Evolutionary conservation across 805 yeast genomes (phyloP), one percentile per base, ranked within the genome.

Genomic region (Pachysolen tannophilus): DNA sequence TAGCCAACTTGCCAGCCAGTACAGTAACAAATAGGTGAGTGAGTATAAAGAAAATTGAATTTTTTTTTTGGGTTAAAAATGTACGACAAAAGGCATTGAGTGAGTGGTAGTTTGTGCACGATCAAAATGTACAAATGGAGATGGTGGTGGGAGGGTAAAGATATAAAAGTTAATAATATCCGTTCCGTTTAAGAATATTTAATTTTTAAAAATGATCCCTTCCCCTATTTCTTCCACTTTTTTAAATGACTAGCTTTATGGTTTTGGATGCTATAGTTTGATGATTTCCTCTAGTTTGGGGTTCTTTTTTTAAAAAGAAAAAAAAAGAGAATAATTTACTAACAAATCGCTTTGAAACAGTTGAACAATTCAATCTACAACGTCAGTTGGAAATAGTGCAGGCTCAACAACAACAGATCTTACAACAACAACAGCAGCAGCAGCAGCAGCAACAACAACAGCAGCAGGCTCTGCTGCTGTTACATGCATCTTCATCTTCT

Each of bases 321-420:
- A n/a, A n/a, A n/a, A n/a, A n/a, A n/a, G n/a, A n/a, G n/a, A n/a
- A n/a, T n/a, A n/a, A n/a, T n/a, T n/a, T n/a, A n/a, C n/a, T n/a
- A n/a, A n/a, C n/a, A n/a, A n/a, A n/a, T 28, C 23, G 10, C 24
- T 16, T 23, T 23, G 5, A 23, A 23, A 17, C 42, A 65, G 76
- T 85, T 49, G 97, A 90, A 59, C 94, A 83, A 53, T 75, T 82
- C 54, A 78, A 81, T 39, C 68, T 92, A 40, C 97, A 92, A 58
- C 87, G 90, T 48, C 97, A 90, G 55, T 69, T 88, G 62, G 97
- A 92, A 49, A 67, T 76, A 44, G 94, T 86, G 3, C 95, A 87
- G 55, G 88, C 82, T 16, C 96, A 88, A 53, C 96, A 84, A 55
- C 94, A 86, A 56, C 95, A 84, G 49, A 70, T 87, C 31, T 55